Evolutionary conservation across 2,329 filamentous ascomycete species (phyloP), one percentile per base, ranked within the genome.

Genomic region (Diaporthe vexans): DNA sequence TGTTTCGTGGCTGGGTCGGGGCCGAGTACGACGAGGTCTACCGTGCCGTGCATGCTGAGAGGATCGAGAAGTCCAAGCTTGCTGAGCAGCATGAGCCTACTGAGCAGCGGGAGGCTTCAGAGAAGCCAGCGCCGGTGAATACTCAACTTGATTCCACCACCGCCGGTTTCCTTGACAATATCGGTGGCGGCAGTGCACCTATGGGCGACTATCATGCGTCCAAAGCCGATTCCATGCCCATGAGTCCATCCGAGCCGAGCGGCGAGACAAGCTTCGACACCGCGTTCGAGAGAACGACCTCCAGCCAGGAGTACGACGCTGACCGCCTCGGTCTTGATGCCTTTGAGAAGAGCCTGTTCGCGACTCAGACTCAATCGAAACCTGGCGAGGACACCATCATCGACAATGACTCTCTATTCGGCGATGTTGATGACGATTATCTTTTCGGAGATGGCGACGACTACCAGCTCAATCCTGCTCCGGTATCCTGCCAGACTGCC

Each of bases 251-350:
- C 21, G 17, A 9, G 17, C 2, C n/a, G 29, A 13, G 21, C 21
- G 6, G 10, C 19, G 4, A 52, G 21, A 52, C 46, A 21, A n/a
- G 24, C n/a, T 67, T 52, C n/a, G 63, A 67, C 1, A 10, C 46
- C n/a, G 21, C 11, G 5, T 37, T 52, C 10, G 46, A 26, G 21
- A 21, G 9, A 11, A 35, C 15, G 29, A 35, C 29, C 17, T 37
- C 29, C 21, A 67, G 63, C 33, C 48, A 67, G 46, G 21, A 13
- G 17, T 37, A 52, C 46, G 63, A 67, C n/a, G 21, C 63, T 52
- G 46, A 26, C n/a, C 29, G 15, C 10, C 15, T 21, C 15, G 4
- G n/a, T 24, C 63, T 67, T 15, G 46, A 35, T 52, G 11, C 21
- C 11, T 52, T 24, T 24, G 29, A 11, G n/a, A 17, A 24, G 21